Percentiles rank a stretch among this genome's conserved stretches.
Evolutionary conservation across 208 protist genomes (phyloP).

Genomic region (Strigomonas galati): DNA sequence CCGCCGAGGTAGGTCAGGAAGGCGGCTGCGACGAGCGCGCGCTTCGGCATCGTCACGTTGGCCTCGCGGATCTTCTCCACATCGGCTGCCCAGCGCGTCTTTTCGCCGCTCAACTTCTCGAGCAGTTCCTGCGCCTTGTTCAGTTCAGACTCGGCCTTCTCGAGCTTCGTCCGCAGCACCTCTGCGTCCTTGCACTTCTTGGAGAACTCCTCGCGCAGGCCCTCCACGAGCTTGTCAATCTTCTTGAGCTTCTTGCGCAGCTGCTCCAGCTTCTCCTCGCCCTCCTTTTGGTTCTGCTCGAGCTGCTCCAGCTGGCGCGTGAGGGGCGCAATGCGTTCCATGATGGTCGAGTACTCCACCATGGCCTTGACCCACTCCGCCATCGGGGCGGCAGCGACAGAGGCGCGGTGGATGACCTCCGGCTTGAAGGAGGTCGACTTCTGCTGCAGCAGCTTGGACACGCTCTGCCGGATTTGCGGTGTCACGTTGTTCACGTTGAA

Average conservation of each 20-base stretch:
- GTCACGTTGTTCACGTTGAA: slow-evolving; percentile 95
- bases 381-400: slow-evolving; percentile 93
- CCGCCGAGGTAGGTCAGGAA: slow-evolving; percentile 93
- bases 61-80: slow-evolving; percentile 53
- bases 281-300: slow-evolving; percentile 67
- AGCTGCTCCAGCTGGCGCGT: slow-evolving; percentile 80
- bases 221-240: slow-evolving; percentile 85
- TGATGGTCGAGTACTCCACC: slow-evolving; percentile 93
- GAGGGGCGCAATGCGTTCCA: slow-evolving; percentile 90
- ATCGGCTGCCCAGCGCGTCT: slow-evolving; percentile 92
- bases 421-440: slow-evolving; percentile 91
- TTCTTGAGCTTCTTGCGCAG: slow-evolving; percentile 84
- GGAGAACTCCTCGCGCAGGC: slow-evolving; percentile 77
- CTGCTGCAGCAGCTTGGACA: slow-evolving; percentile 80
- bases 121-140: slow-evolving; percentile 90
- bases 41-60: slow-evolving; percentile 74
- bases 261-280: slow-evolving; percentile 71
- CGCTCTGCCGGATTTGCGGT: slow-evolving; percentile 73
- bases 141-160: slow-evolving; percentile 90
- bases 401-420: slow-evolving; percentile 90
- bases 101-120: slow-evolving; percentile 94
- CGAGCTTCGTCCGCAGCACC: slow-evolving; percentile 75
- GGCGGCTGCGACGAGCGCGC: slow-evolving; percentile 81
- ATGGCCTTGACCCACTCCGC: slow-evolving; percentile 97
- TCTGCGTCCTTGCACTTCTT: slow-evolving; percentile 94